These are phyloP conservation scores for Chlorophyllum brunneum DNA, from an alignment of 768 basidiomycete species.

Conservation along the genomic window DNA sequence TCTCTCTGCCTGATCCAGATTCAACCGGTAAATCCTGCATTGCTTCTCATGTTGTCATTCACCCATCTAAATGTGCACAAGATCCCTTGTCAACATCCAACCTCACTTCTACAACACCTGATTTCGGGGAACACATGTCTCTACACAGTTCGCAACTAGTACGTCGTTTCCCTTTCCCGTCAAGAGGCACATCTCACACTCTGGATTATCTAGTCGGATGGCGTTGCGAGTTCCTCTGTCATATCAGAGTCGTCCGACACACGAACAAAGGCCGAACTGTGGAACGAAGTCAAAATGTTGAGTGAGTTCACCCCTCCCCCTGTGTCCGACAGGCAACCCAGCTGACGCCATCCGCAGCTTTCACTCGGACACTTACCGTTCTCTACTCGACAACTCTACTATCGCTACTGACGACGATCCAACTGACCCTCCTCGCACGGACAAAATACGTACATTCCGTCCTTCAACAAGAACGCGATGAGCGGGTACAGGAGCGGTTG, in stretches of 20 bases:
- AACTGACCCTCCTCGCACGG: conserved; percentile 82
- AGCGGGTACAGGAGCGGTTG: conserved; percentile 43
- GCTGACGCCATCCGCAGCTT: conserved; percentile 42
- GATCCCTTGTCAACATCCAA: neutral
- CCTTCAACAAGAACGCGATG: conserved; percentile 55
- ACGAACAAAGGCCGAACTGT: conserved; percentile 76
- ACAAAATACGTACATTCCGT: conserved; percentile 75
- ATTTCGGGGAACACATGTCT: conserved; percentile 1
- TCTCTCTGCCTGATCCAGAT: conserved; percentile 5
- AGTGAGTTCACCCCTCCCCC: conserved; percentile 39
- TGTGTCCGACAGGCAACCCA: neutral
- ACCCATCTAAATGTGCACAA: neutral
- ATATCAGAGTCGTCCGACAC: conserved; percentile 29
- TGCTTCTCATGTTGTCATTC: neutral
- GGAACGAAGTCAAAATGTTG: conserved; percentile 90
- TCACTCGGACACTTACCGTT: conserved; percentile 84
- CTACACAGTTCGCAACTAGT: conserved; percentile 7
- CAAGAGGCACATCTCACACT: neutral
- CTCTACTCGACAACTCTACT: conserved; percentile 85
- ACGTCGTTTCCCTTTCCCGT: neutral
- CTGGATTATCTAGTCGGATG: conserved; percentile 23
- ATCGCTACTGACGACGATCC: conserved; percentile 80
- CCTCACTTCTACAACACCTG: neutral
- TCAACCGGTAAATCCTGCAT: conserved; percentile 2
- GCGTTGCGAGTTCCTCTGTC: conserved; percentile 20